Conservation (phyloP, 2,329 filamentous ascomycete species). For the Ophiocordyceps polyrhachis-furcata region DNA sequence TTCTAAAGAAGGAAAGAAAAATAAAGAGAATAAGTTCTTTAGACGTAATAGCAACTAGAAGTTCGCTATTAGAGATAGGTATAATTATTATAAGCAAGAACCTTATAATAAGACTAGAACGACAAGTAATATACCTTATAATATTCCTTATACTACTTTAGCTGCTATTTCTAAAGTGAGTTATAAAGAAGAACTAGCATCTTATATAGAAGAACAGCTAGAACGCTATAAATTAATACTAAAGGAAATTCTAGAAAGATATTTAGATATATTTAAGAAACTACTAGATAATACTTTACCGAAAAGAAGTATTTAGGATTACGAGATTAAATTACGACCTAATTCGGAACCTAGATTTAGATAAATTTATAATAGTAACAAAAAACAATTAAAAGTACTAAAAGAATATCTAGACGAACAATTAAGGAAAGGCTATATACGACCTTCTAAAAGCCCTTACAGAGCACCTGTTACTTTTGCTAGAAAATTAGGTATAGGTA, state of each 20-base stretch:
- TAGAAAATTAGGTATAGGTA: background rate
- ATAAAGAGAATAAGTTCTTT: too few species aligned
- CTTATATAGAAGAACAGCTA: background rate
- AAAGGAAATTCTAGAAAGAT: background rate
- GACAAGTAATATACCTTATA: too few species aligned
- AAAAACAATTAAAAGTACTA: background rate
- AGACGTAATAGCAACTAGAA: too few species aligned
- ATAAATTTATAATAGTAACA: background rate
- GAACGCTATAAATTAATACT: slow-evolving; percentile 23
- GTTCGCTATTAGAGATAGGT: too few species aligned
- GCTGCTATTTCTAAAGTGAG: too few species aligned
- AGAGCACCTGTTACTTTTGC: background rate
- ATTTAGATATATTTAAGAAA: background rate
- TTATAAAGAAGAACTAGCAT: too few species aligned
- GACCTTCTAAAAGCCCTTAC: background rate
- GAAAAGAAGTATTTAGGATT: background rate
- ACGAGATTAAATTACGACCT: background rate
- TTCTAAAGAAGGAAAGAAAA: too few species aligned
- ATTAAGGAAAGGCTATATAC: background rate
- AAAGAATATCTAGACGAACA: background rate
- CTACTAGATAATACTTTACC: background rate
- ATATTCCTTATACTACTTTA: too few species aligned
- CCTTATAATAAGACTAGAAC: too few species aligned
- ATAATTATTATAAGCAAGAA: too few species aligned
- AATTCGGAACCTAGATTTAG: background rate